Base-by-base conservation (phyloP, 2,329 filamentous ascomycete species). In the Claviceps capensis region DNA sequence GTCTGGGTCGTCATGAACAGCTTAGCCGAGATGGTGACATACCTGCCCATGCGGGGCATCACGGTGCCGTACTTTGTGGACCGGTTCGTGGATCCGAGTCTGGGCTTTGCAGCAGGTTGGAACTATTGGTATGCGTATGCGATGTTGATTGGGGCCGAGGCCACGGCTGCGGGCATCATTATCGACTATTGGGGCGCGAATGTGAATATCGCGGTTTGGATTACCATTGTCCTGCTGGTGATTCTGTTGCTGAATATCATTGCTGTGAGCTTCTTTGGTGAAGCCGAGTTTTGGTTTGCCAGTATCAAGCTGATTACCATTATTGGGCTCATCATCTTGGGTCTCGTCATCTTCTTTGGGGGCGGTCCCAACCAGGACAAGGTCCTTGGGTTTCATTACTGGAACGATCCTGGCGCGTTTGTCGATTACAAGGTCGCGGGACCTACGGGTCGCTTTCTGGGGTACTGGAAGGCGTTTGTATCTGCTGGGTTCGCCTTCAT, bases 71-170 rank as follows among this genome's bases (percentile, higher is more conserved):
- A 80, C 64, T 73, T 79, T 57, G 72, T 78, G 50, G 66, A 70
- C 54, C 75, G 77, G 36, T 80, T 77, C 52, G 71, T 80, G 54
- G 76, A 79, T 48, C 70, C 72, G 1, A 77, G 73, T 36, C 63
- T 79, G 23, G 73, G 71, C n/a, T 81, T 81, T 55, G 77, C 78
- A 7, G 67, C 70, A 41, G 78, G 75, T 1, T 80, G 76, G 76
- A 80, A 79, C 54, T 82, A 82, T 64, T 81, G 77, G 72, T 81
- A 82, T 58, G 76, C 76, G 2, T 81, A 81, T 57, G 68, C 74
- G 11, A 79, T 82, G 53, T 67, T 79, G 1, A 69, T 81, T 23
- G 78, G 73, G 1, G 75, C 77, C 45, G 78, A 83, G 62, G 71
- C 76, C 16, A 77, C 76, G 0, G 79, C 79, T 1, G 77, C 76